Evolutionary conservation across 2,329 filamentous ascomycete genomes (phyloP), one percentile per base, ranked within the genome.

Genomic region (Sporothrix dimorphospora): DNA sequence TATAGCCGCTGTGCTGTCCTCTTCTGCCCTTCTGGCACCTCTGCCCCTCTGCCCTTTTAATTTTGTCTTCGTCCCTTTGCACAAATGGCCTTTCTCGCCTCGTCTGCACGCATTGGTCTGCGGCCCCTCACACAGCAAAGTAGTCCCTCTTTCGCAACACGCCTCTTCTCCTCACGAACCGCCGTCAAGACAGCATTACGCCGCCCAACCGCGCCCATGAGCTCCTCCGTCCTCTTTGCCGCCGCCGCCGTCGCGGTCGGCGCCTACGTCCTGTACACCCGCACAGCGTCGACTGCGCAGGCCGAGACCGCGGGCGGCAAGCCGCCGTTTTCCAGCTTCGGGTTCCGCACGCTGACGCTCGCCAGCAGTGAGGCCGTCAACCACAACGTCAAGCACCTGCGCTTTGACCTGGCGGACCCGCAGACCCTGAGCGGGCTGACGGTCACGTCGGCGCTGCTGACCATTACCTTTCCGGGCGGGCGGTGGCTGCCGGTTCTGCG

Each of bases 401-500:
- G 86, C 3, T 90, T 90, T 74, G 84, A 84, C 72, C 80, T 90
- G 7, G 86, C 87, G 0, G 81, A 84, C 16, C 76, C 81, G 2
- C 80, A 83, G 47, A 81, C 82, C 0, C 76, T 83, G 11, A 87
- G 83, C 70, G 88, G 88, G 1, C 78, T 90, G 12, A 73, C 79
- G 0, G 77, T 88, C 14, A 85, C 85, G 0, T 88, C 85, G 14
- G 85, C 90, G 2, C 81, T 92, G 1, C 82, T 92, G 49, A 90
- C 89, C 1, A 78, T 88, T 51, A 86, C 89, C 2, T 87, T 87
- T 75, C 89, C 90, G 0, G 79, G 85, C 12, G 88, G 87, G 7
- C 79, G 83, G 66, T 87, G 84, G 82, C 77, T 89, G 3, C 90
- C 91, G 0, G 86, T 87, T 1, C 79, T 90, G 12, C 83, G 91